A percentile compares a stretch with the other conserved stretches of the same genome.
Conservation (phyloP, 768 basidiomycete species). For the Omphalotus guepiniiformis region DNA sequence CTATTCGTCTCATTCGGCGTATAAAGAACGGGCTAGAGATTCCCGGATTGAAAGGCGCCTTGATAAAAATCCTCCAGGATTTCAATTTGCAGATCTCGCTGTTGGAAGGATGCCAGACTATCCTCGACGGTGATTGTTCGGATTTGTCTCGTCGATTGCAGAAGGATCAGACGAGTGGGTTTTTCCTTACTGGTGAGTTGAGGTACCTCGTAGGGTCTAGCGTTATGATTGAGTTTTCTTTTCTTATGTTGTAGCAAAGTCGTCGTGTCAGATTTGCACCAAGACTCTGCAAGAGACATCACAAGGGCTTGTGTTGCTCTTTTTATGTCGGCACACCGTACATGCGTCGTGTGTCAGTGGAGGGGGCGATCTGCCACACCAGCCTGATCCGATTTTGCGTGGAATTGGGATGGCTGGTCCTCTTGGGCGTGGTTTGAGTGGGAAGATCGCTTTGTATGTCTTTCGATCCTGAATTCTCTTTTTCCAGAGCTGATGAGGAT, state of each 20-base stretch:
- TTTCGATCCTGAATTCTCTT: too few species aligned
- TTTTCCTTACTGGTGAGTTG: constrained; percentile 68
- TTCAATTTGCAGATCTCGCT: constrained; percentile 93
- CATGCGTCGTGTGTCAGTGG: constrained; percentile 78
- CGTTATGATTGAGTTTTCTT: neutral
- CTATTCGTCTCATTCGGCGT: constrained; percentile 87
- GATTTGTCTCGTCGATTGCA: constrained; percentile 67
- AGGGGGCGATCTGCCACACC: constrained; percentile 55
- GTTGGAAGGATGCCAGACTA: constrained; percentile 86
- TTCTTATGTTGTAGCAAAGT: constrained; percentile 42
- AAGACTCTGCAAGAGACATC: constrained; percentile 53
- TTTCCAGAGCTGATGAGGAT: constrained; percentile 8
- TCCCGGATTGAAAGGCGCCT: constrained; percentile 86
- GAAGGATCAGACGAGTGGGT: constrained; percentile 74
- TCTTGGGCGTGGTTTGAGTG: constrained; percentile 46
- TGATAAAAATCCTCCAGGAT: constrained; percentile 96
- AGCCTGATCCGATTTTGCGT: constrained; percentile 51
- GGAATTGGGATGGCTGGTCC: constrained; percentile 36
- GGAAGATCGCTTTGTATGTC: constrained; percentile 79
- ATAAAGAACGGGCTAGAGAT: constrained; percentile 97
- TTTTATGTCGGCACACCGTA: constrained; percentile 85
- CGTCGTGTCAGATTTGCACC: constrained; percentile 63
- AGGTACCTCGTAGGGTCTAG: neutral
- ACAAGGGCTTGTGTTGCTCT: constrained; percentile 64
- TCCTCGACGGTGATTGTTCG: constrained; percentile 79